Evolutionary conservation across 1,139 yeast genomes (phyloP).

Genomic region (Suhomyces guaymorum): DNA sequence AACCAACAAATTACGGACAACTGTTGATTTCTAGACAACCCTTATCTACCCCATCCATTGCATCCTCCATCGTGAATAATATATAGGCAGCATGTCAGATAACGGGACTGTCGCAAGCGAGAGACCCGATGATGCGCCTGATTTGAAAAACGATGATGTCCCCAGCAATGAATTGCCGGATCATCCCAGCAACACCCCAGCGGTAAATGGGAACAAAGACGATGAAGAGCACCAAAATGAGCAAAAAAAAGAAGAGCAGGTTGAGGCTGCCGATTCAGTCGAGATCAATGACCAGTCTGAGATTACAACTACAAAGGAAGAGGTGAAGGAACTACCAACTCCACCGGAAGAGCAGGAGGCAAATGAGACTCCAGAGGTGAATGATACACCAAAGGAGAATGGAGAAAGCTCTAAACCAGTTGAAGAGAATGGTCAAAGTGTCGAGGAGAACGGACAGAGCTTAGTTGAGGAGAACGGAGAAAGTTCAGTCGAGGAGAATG

Average conservation of each 20-base stretch:
- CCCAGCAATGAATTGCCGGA: background rate
- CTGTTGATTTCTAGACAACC: conserved; percentile 9
- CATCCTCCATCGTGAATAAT: background rate
- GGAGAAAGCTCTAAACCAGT: too few species aligned
- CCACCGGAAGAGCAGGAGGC: too few species aligned
- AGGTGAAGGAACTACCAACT: too few species aligned
- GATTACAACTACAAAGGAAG: too few species aligned
- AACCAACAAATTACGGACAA: conserved; percentile 6
- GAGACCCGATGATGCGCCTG: conserved; percentile 1
- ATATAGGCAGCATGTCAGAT: conserved; percentile 4
- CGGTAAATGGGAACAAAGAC: background rate
- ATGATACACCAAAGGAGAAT: background rate
- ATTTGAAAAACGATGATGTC: background rate
- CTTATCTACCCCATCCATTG: background rate
- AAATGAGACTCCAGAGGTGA: background rate
- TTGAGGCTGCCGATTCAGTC: too few species aligned
- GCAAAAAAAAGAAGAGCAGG: too few species aligned
- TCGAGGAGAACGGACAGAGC: background rate
- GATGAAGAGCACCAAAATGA: background rate
- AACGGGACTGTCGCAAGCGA: conserved; percentile 1
- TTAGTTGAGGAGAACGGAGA: background rate
- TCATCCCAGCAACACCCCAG: background rate
- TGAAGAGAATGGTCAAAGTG: background rate
- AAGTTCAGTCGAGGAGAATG: background rate
- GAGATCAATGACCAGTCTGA: too few species aligned